Evolutionary conservation across 805 yeast genomes (phyloP), one percentile per base, ranked within the genome.

Genomic region (Ogataea pini): DNA sequence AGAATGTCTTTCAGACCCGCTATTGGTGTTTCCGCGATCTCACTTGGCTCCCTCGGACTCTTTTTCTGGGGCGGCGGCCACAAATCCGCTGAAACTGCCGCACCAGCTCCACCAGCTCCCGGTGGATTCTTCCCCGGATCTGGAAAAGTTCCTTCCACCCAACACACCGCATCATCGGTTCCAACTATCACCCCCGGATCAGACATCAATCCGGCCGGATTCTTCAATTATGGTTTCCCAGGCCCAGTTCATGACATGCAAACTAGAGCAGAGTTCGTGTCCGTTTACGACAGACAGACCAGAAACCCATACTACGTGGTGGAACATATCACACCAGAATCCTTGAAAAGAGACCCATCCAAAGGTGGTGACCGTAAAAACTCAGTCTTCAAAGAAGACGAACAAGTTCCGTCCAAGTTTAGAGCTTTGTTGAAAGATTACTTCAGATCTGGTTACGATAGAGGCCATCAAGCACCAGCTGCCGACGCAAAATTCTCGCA

Each of bases 391-490:
- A 82, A 73, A 60, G 99, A 94, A 72, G 97, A 94, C 64, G 95
- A 87, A 63, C 59, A 63, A 10, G 79, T 94, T 34, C 99, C 99
- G 0, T 67, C 68, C 24, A 77, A 72, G 59, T 94, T 89, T 66
- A 77, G 97, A 56, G 92, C 85, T 2, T 73, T 78, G 45, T 72
- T 94, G 47, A 77, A 83, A 51, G 98, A 94, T 68, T 94, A 86
- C 66, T 94, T 92, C 74, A 78, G 98, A 58, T 84, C 94, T 27
- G 99, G 99, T 1, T 94, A 89, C 68, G 99, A 94, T 67, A 73
- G 98, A 55, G 99, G 99, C 5, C 99, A 94, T 68, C 89, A 88
- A 60, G 97, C 96, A 0, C 97, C 99, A 3, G 99, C 99, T 4
- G 98, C 98, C 0, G 87, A 94, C 66, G 97, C 98, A 20, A 90